These are phyloP conservation scores for Xylariaceae sp. DNA, from an alignment of 2,329 filamentous ascomycete species.

Conservation along the genomic window DNA sequence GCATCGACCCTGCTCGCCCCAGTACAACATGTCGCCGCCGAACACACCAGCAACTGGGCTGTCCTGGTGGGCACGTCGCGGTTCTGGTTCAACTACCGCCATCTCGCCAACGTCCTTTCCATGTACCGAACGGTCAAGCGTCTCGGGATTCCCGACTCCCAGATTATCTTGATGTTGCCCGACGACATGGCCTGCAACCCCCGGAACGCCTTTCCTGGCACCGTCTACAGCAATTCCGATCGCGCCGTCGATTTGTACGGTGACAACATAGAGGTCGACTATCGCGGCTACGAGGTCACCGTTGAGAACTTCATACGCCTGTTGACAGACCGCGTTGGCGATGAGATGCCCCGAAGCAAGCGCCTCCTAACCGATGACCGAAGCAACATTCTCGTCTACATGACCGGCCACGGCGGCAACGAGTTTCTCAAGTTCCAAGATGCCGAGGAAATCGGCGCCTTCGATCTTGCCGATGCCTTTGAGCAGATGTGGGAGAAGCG, in stretches of 20 bases:
- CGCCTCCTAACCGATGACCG: conserved; percentile 88
- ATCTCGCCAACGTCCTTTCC: conserved; percentile 94
- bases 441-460: conserved; percentile 92
- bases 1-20: conserved; percentile 44
- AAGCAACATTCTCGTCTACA: conserved; percentile 96
- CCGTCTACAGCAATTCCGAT: conserved; percentile 97
- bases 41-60: conserved; percentile 98
- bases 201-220: conserved; percentile 94
- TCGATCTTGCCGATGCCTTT: conserved; percentile 93
- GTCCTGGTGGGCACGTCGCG: conserved; percentile 97
- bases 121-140: conserved; percentile 98
- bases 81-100: conserved; percentile 99
- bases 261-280: conserved; percentile 98
- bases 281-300: conserved; percentile 95
- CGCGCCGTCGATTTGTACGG: conserved; percentile 94
- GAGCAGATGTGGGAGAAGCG: conserved; percentile 99
- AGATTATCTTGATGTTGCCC: conserved; percentile 99
- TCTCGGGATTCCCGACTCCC: conserved; percentile 92
- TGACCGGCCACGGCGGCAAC: conserved; percentile 97
- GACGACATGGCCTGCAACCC: conserved; percentile 99
- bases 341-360: conserved; percentile 93
- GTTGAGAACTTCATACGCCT: conserved; percentile 98
- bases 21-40: conserved; percentile 45
- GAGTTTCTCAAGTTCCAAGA: conserved; percentile 99
- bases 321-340: conserved; percentile 87